These are phyloP conservation scores for Populus simonii DNA, from an alignment of 345 rosid genomes.

Conservation along the genomic window DNA sequence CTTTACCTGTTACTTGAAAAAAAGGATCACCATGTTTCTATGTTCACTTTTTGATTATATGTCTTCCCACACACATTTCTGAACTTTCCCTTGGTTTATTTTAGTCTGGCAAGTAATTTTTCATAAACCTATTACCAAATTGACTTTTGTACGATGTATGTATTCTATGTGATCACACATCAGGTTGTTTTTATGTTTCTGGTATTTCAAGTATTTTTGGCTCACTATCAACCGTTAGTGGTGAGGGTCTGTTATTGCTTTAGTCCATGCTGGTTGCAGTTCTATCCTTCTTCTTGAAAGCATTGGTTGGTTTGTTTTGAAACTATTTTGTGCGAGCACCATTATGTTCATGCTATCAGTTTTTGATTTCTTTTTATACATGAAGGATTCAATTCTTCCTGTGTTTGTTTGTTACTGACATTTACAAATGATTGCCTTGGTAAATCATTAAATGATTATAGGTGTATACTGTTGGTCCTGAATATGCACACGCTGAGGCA, in stretches of 20 bases:
- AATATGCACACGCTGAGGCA: constrained; percentile 99
- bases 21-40: not conserved
- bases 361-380: not conserved
- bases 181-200: not conserved
- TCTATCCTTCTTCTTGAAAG: not conserved
- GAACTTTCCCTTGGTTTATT: not conserved
- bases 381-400: not conserved
- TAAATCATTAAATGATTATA: constrained; percentile 36
- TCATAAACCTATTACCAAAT: not conserved
- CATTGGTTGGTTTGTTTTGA: not conserved
- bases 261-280: not conserved
- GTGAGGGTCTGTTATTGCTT: not conserved
- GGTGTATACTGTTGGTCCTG: constrained; percentile 99
- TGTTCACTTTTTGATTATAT: not conserved
- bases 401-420: not conserved
- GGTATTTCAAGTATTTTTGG: not conserved
- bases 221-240: not conserved
- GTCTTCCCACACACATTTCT: not conserved
- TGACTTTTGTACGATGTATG: not conserved
- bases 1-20: not conserved
- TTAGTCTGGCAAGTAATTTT: not conserved
- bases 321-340: not conserved
- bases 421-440: constrained; percentile 17
- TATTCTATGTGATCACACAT: not conserved
- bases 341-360: not conserved